Conservation (phyloP, 768 basidiomycete genomes). For the Boletellus ananiceps region DNA sequence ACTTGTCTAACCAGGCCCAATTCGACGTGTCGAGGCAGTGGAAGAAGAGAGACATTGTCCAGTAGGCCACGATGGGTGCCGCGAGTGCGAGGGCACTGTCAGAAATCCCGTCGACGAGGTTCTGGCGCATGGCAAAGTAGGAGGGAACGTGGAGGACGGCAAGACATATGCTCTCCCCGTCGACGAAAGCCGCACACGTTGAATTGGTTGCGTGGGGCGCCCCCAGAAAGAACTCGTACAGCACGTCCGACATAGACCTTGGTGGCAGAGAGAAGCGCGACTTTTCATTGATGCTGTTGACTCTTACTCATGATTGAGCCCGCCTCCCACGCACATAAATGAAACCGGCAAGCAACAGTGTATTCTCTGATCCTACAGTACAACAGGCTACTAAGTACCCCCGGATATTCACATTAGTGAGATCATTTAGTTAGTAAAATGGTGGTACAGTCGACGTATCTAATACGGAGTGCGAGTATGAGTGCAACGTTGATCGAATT, state of each 20-base stretch:
- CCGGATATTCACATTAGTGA: constrained; percentile 30
- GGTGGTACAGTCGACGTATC: constrained; percentile 28
- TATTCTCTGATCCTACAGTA: constrained; percentile 29
- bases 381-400: constrained; percentile 29
- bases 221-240: constrained; percentile 8
- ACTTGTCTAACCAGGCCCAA: constrained; percentile 74
- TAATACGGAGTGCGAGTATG: constrained; percentile 26
- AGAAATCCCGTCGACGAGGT: constrained; percentile 52
- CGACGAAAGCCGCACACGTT: constrained; percentile 30
- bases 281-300: neutral
- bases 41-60: constrained; percentile 77
- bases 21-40: constrained; percentile 73
- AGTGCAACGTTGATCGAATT: constrained; percentile 22
- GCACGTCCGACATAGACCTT: constrained; percentile 10
- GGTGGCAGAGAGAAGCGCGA: neutral
- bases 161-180: constrained; percentile 38
- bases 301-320: neutral
- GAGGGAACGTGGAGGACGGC: constrained; percentile 40
- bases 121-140: constrained; percentile 46
- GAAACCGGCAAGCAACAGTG: neutral
- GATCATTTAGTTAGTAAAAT: constrained; percentile 27
- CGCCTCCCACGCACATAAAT: constrained; percentile 17
- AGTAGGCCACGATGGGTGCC: constrained; percentile 79
- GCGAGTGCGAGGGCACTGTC: constrained; percentile 71
- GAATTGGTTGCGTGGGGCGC: constrained; percentile 31